phyloP scores from a whole-genome alignment of 345 rosid genomes.

The Brassica cretica region DNA sequence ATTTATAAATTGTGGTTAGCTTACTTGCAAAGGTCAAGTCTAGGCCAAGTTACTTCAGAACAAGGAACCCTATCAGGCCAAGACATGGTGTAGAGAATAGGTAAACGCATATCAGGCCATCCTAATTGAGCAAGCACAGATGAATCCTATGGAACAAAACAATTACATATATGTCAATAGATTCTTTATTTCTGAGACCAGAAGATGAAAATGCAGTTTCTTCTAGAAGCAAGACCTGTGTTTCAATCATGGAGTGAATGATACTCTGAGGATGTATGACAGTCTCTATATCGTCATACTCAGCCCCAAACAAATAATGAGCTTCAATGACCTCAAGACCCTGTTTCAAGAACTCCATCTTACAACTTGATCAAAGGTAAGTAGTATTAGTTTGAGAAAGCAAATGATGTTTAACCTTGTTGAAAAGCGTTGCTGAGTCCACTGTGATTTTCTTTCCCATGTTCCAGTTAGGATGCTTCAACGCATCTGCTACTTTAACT shows the following conservation, averaged over 20 bases:
- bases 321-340: conserved; percentile 98
- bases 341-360: conserved; percentile 42
- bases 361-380: background rate
- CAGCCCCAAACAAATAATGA: conserved; percentile 91
- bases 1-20: background rate
- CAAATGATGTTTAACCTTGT: conserved; percentile 54
- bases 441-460: conserved; percentile 98
- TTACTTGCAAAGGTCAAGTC: conserved; percentile 97
- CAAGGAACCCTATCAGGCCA: conserved; percentile 98
- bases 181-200: background rate
- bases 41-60: conserved; percentile 95
- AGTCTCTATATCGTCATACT: conserved; percentile 82
- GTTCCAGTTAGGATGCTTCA: conserved; percentile 95
- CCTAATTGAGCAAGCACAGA: conserved; percentile 93
- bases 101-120: conserved; percentile 96
- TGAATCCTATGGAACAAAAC: conserved; percentile 65
- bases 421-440: conserved; percentile 98
- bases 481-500: conserved; percentile 89
- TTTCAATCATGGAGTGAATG: conserved; percentile 92
- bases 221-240: conserved; percentile 57
- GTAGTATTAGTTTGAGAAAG: background rate
- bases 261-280: conserved; percentile 92
- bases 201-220: background rate
- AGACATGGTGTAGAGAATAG: conserved; percentile 94
- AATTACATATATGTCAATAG: background rate